Conservation (phyloP, 176 grass and related monocot genomes). For the Poa annua region DNA sequence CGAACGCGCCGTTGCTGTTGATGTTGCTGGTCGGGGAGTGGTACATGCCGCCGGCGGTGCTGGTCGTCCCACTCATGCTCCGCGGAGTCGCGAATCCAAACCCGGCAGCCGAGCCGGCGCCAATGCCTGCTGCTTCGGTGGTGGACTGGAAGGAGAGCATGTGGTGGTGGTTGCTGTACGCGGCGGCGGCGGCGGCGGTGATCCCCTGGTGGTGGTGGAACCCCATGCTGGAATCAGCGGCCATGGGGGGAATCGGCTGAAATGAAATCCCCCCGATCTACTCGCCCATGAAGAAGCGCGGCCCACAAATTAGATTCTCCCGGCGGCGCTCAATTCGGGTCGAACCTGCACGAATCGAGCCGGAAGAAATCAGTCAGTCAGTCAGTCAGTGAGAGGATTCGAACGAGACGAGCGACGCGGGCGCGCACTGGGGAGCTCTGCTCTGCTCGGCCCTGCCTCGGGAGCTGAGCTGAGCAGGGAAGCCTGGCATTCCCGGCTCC, state of each 20-base stretch:
- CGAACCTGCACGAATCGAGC: conserved; percentile 53
- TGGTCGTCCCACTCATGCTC: conserved; percentile 46
- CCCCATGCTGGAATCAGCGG: conserved; percentile 83
- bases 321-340: conserved; percentile 27
- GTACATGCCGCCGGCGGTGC: conserved; percentile 51
- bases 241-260: conserved; percentile 45
- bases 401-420: background rate
- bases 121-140: conserved; percentile 22
- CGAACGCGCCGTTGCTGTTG: conserved; percentile 23
- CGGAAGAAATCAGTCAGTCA: background rate
- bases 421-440: background rate
- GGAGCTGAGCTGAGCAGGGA: conserved; percentile 3
- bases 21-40: conserved; percentile 43
- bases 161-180: conserved; percentile 75
- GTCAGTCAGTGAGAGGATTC: background rate
- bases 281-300: conserved; percentile 19
- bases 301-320: conserved; percentile 12
- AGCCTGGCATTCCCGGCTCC: conserved; percentile 40
- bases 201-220: conserved; percentile 83
- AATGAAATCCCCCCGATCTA: conserved; percentile 38
- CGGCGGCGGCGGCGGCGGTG: conserved; percentile 47
- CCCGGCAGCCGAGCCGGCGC: conserved; percentile 36
- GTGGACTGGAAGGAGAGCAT: conserved; percentile 92
- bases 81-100: conserved; percentile 43
- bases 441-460: conserved; percentile 1